Evolutionary conservation across 2,329 filamentous ascomycete genomes (phyloP).

Genomic region (Tolypocladium sp.): DNA sequence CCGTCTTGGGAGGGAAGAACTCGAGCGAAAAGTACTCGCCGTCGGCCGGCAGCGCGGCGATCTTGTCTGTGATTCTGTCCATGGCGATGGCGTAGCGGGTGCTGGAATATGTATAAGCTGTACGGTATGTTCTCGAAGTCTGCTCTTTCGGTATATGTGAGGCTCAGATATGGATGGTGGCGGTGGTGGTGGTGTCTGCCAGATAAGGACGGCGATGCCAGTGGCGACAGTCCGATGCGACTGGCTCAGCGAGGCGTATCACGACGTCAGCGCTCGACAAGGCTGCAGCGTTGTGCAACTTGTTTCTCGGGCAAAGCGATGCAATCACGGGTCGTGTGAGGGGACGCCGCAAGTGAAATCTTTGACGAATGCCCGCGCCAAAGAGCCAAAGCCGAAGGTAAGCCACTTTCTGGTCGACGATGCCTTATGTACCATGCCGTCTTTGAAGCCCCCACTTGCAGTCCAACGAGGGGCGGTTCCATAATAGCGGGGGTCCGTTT

Average conservation of each 20-base stretch:
- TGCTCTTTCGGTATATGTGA: neutral
- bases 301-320: neutral
- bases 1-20: constrained; percentile 97
- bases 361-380: neutral
- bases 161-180: neutral
- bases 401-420: constrained; percentile 1
- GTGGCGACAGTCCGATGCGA: neutral
- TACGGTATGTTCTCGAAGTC: neutral
- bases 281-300: neutral
- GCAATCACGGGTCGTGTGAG: neutral
- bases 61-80: constrained; percentile 93
- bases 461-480: neutral
- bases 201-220: neutral
- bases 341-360: neutral
- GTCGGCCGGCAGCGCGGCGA: constrained; percentile 76
- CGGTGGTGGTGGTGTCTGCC: neutral
- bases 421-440: neutral
- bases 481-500: neutral
- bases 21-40: constrained; percentile 90
- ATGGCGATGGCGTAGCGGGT: constrained; percentile 28
- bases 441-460: neutral
- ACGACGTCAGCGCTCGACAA: neutral
- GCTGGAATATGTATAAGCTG: neutral
- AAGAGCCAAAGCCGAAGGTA: constrained; percentile 5
- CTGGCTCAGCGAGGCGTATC: neutral